Evolutionary conservation across 1,284 basidiomycete species (phyloP), one percentile per base, ranked within the genome.

Genomic region (Heterobasidion annosum): DNA sequence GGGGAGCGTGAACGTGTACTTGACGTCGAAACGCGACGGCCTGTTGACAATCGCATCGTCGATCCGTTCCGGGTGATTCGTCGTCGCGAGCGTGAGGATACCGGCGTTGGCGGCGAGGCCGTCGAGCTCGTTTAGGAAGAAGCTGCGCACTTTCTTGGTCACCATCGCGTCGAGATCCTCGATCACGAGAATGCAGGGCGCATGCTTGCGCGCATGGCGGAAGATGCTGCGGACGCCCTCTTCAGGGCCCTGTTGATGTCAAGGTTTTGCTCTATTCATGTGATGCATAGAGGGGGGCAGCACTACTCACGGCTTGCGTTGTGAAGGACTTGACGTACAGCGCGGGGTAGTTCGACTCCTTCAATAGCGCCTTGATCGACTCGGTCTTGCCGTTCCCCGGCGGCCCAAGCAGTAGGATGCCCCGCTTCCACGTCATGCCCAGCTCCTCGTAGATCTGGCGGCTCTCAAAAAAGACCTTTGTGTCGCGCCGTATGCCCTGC

Each of bases 91-190:
- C 56, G 74, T 65, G 12, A 62, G 46, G 35, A 63, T 63, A 37
- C 61, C 62, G 19, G 54, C 56, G 51, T 63, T 63, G 32, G 59
- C 54, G 7, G 62, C 62, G 45, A 75, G 55, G 5, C 73, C 73
- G 56, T 75, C 73, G 9, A 75, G 62, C 58, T 75, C 71, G 59
- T 76, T 75, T 43, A 78, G 65, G 68, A 78, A 76, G 66, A 72
- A 75, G 3, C 70, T 68, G 15, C 73, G 63, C 44, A 73, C 73
- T 25, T 61, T 40, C 44, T 71, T 65, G 3, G 59, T 69, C 56
- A 76, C 67, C 56, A 75, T 66, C 9, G 69, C 69, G 58, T 77
- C 75, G 8, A 77, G 62, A 57, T 78, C 75, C 55, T 78, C 75
- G 10, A 78, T 58, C 9, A 78, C 63, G 33, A 78, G 67, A 10